These are phyloP conservation scores for Aspergillus quadrilineatus DNA, from an alignment of 2,329 filamentous ascomycete genomes.

Conservation along the genomic window DNA sequence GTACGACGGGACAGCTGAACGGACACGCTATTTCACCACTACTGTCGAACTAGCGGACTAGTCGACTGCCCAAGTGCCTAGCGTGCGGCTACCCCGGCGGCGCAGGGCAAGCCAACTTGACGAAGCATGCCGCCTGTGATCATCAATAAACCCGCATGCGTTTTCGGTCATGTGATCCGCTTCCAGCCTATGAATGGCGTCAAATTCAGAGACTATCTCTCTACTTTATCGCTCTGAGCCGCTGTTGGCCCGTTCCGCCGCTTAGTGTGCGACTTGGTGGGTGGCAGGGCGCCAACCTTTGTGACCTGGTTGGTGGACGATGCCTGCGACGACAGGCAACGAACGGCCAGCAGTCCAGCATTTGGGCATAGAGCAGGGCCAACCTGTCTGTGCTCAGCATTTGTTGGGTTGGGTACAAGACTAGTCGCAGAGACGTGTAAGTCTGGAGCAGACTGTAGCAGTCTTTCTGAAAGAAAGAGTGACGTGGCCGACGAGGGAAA, in stretches of 20 bases:
- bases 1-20: constrained; percentile 7
- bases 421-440: constrained; percentile 17
- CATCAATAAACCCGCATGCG: constrained; percentile 27
- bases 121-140: constrained; percentile 22
- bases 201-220: constrained; percentile 11
- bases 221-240: constrained; percentile 17
- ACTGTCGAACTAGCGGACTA: constrained; percentile 10
- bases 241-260: constrained; percentile 16
- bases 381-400: constrained; percentile 16
- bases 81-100: constrained; percentile 16
- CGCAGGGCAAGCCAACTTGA: constrained; percentile 10
- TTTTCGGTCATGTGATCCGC: constrained; percentile 20
- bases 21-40: constrained; percentile 6
- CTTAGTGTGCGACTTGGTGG: constrained; percentile 14
- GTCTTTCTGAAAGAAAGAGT: constrained; percentile 1
- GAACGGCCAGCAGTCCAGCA: neutral
- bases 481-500: constrained; percentile 23
- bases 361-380: constrained; percentile 3
- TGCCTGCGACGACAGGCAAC: constrained; percentile 6
- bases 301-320: constrained; percentile 15
- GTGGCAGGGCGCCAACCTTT: constrained; percentile 13
- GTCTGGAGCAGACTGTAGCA: neutral
- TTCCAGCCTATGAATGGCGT: constrained; percentile 18
- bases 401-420: constrained; percentile 12
- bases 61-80: constrained; percentile 2